These are phyloP conservation scores for Papiliotrema terrestris DNA, from an alignment of 1,284 basidiomycete species.

Conservation along the genomic window DNA sequence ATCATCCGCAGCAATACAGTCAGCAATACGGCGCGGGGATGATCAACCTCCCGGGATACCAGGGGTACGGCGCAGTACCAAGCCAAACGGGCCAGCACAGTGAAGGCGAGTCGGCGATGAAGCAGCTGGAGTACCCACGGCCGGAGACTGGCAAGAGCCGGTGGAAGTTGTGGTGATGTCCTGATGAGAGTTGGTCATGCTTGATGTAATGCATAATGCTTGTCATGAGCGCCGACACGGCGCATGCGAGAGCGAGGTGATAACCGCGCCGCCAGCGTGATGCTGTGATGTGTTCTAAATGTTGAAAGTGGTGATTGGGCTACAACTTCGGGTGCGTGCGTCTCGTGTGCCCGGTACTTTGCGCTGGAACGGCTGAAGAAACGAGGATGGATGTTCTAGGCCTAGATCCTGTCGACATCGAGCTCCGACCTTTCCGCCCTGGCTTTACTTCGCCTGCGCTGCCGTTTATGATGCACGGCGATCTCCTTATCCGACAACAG, in stretches of 20 bases:
- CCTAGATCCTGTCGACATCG: neutral
- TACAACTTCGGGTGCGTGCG: neutral
- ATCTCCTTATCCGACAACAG: slow-evolving; percentile 1
- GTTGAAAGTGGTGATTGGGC: too few relatives aligned
- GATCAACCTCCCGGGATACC: too few relatives aligned
- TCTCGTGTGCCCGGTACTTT: neutral
- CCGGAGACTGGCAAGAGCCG: slow-evolving; percentile 2
- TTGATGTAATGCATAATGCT: neutral
- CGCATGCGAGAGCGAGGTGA: too few relatives aligned
- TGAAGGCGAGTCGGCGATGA: neutral
- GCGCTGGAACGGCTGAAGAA: neutral
- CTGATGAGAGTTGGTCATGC: neutral
- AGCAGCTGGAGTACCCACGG: neutral
- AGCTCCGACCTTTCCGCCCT: neutral
- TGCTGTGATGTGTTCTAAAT: too few relatives aligned
- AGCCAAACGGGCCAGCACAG: too few relatives aligned
- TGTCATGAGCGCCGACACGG: too few relatives aligned
- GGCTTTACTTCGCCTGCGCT: neutral
- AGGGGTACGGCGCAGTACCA: too few relatives aligned
- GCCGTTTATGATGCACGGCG: neutral
- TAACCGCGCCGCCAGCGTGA: too few relatives aligned
- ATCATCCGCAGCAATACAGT: too few relatives aligned
- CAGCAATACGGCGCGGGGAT: too few relatives aligned
- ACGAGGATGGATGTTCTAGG: neutral
- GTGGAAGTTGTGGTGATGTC: neutral